Evolutionary conservation across 805 yeast species (phyloP), one percentile per base, ranked within the genome.

Genomic region (Yamadazyma olivae): DNA sequence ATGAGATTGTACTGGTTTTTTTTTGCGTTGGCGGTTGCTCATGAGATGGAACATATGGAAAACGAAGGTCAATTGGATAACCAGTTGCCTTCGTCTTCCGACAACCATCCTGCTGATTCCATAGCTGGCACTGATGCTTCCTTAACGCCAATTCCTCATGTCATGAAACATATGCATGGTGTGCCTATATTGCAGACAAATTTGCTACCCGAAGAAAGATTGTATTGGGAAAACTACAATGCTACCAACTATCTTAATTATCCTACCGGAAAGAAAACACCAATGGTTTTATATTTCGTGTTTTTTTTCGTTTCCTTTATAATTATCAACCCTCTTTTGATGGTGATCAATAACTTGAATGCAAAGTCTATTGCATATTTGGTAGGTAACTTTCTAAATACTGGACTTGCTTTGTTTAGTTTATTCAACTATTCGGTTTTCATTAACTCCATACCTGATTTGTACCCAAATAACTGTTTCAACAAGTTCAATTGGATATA

Each of bases 401-500:
- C 75, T 5, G 53, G 54, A 0, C 45, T 72, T 4, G 57, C 74
- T 4, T 28, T 77, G 3, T 50, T 73, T 0, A 77, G 93, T 1
- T 57, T 83, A 36, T 43, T 79, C 12, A 58, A 73, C 14, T 75
- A 80, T 48, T 70, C 75, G 33, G 59, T 81, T 7, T 87, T 81
- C 51, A 72, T 77, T 27, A 56, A 65, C 4, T 65, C 81, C 13
- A 81, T 79, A 17, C 83, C 85, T 37, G 60, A 54, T 23, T 64
- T 87, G 49, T 91, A 87, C 55, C 95, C 95, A 1, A 68, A 73
- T 27, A 86, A 86, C 53, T 81, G 83, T 1, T 89, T 89, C 58
- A 61, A 75, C 10, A 74, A 71, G 49, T 78, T 85, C 77, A 72
- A 83, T 17, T 64, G 74, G 52, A 73, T 84, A 8, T 59, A 88